phyloP scores from a whole-genome alignment of 805 yeast genomes.

The Phaffomyces antillensis region DNA sequence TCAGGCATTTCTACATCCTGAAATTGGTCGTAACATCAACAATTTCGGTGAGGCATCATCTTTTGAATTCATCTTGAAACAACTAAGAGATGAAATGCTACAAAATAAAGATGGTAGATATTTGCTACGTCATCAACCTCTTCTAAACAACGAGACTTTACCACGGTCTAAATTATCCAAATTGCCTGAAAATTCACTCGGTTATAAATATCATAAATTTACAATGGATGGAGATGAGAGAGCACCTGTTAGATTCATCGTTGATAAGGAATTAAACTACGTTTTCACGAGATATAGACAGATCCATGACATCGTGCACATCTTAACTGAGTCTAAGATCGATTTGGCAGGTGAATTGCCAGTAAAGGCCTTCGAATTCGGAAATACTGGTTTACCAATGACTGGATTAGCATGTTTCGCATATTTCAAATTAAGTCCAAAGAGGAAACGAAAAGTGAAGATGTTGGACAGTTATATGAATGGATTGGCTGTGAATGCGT shows the following conservation, averaged over 20 bases:
- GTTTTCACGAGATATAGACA: constrained; percentile 93
- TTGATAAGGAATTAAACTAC: constrained; percentile 84
- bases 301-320: constrained; percentile 95
- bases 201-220: constrained; percentile 75
- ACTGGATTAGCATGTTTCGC: constrained; percentile 88
- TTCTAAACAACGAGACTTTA: constrained; percentile 69
- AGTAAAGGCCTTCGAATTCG: constrained; percentile 84
- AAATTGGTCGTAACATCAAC: constrained; percentile 65
- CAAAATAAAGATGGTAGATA: constrained; percentile 68
- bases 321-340: constrained; percentile 83
- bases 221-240: constrained; percentile 93
- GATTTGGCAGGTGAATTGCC: constrained; percentile 96
- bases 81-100: constrained; percentile 68
- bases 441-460: constrained; percentile 47
- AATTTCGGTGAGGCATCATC: constrained; percentile 91
- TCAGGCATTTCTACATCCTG: constrained; percentile 74
- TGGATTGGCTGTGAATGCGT: constrained; percentile 65
- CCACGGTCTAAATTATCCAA: constrained; percentile 51
- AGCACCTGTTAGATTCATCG: constrained; percentile 79
- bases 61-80: constrained; percentile 53
- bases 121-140: constrained; percentile 71
- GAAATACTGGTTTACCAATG: constrained; percentile 92
- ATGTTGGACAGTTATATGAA: constrained; percentile 65
- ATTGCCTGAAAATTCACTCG: constrained; percentile 66
- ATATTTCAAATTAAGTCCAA: constrained; percentile 62